Evolutionary conservation across 257 asterid genomes (phyloP).

Genomic region (Anisodus tanguticus): DNA sequence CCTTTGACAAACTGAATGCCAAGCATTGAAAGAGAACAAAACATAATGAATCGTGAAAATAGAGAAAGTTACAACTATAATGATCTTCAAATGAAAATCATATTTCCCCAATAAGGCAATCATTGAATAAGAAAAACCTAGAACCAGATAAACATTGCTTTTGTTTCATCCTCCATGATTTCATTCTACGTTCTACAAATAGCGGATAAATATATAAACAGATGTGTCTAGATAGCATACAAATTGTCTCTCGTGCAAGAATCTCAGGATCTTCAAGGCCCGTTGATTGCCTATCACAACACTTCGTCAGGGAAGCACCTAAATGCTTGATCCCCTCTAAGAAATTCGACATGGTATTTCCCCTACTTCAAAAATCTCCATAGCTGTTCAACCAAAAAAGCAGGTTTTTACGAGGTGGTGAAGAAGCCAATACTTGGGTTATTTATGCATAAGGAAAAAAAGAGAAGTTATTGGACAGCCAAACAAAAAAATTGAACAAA

Average conservation of each 20-base stretch:
- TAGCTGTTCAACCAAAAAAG: slow-evolving; percentile 51
- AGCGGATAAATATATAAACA: not conserved
- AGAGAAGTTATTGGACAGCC: not conserved
- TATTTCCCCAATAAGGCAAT: not conserved
- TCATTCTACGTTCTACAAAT: not conserved
- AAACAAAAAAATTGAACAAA: slow-evolving; percentile 36
- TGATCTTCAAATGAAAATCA: not conserved
- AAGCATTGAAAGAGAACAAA: not conserved
- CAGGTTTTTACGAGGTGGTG: not conserved
- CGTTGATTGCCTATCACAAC: slow-evolving; percentile 85
- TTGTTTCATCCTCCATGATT: not conserved
- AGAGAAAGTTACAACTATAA: not conserved
- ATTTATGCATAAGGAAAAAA: not conserved
- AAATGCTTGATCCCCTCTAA: slow-evolving; percentile 85
- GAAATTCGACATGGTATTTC: slow-evolving; percentile 87
- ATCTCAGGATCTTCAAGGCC: slow-evolving; percentile 93
- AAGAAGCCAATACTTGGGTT: not conserved
- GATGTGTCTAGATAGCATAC: slow-evolving; percentile 53
- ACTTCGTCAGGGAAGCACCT: slow-evolving; percentile 76
- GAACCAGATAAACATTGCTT: not conserved
- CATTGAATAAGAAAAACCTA: not conserved
- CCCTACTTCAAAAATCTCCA: slow-evolving; percentile 70
- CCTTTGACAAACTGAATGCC: not conserved
- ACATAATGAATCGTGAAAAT: not conserved
- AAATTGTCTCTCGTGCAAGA: slow-evolving; percentile 95